phyloP scores from a whole-genome alignment of 495 filamentous ascomycete genomes.

The Xylaria acuta region DNA sequence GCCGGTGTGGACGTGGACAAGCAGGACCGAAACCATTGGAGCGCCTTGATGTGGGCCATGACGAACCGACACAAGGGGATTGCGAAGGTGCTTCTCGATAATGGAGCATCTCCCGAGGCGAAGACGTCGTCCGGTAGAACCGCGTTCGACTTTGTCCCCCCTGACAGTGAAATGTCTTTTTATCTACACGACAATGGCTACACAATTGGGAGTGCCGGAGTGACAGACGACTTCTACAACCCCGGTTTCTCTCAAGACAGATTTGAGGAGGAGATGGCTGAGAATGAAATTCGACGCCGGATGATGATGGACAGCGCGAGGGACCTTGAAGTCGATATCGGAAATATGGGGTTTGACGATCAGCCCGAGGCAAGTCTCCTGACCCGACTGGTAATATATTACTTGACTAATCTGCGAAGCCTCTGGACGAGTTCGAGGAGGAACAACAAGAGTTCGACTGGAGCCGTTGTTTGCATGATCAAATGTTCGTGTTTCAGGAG shows the following conservation, averaged over 20 bases:
- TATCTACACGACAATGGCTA: slow-evolving; percentile 95
- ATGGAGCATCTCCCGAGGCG: slow-evolving; percentile 92
- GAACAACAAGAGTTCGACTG: slow-evolving; percentile 97
- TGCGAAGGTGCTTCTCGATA: slow-evolving; percentile 86
- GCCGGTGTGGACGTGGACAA: slow-evolving; percentile 90
- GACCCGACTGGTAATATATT: background rate
- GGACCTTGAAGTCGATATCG: slow-evolving; percentile 95
- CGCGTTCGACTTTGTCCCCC: slow-evolving; percentile 94
- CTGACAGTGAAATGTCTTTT: slow-evolving; percentile 94
- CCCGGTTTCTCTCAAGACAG: slow-evolving; percentile 88
- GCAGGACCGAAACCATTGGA: slow-evolving; percentile 97
- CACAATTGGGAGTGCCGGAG: slow-evolving; percentile 81
- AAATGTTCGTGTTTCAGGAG: slow-evolving; percentile 99
- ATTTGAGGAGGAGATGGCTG: slow-evolving; percentile 96
- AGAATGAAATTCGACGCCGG: slow-evolving; percentile 91
- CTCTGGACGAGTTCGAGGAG: slow-evolving; percentile 82
- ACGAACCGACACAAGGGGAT: slow-evolving; percentile 97
- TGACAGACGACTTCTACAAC: slow-evolving; percentile 96
- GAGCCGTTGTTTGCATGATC: slow-evolving; percentile 92
- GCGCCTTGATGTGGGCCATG: slow-evolving; percentile 99
- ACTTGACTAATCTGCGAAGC: slow-evolving; percentile 53
- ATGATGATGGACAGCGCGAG: slow-evolving; percentile 99
- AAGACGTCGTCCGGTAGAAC: slow-evolving; percentile 93
- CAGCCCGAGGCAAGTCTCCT: slow-evolving; percentile 77
- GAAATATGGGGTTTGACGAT: slow-evolving; percentile 95